Percentiles rank a stretch among this genome's conserved stretches.
Evolutionary conservation across 768 basidiomycete genomes (phyloP).

Genomic region (Phallus indusiatus): DNA sequence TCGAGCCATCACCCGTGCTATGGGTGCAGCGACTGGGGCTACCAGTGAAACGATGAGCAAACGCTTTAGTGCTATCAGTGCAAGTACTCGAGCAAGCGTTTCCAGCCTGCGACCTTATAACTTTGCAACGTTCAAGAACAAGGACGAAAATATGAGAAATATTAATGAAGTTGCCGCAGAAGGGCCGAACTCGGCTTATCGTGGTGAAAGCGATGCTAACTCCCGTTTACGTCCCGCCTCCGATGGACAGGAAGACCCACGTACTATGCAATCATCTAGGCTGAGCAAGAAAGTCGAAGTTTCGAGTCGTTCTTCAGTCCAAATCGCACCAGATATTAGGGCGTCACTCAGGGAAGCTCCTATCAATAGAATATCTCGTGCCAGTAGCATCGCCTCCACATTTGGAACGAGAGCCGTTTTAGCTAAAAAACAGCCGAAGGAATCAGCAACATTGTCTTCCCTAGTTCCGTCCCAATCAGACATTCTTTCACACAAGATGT

Average conservation of each 20-base stretch:
- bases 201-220: no score
- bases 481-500: neutral
- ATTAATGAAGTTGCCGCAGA: no score
- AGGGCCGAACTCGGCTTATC: no score
- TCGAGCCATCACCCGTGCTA: neutral
- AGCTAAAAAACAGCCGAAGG: neutral
- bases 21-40: neutral
- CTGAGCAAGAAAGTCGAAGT: neutral
- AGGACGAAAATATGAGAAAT: neutral
- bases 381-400: neutral
- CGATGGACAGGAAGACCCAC: no score
- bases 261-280: neutral
- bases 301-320: neutral
- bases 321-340: neutral
- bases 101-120: conserved; percentile 43
- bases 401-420: neutral
- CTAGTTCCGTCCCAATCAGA: neutral
- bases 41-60: neutral
- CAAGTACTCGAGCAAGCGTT: conserved; percentile 17
- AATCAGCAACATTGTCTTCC: neutral
- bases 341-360: neutral
- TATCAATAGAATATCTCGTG: neutral
- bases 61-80: conserved; percentile 14
- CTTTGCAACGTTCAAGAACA: conserved; percentile 19
- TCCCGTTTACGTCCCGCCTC: no score